A percentile compares a stretch with the other conserved stretches of the same genome.
phyloP scores from a whole-genome alignment of 441 rosid species.

The Gossypium trilobum region DNA sequence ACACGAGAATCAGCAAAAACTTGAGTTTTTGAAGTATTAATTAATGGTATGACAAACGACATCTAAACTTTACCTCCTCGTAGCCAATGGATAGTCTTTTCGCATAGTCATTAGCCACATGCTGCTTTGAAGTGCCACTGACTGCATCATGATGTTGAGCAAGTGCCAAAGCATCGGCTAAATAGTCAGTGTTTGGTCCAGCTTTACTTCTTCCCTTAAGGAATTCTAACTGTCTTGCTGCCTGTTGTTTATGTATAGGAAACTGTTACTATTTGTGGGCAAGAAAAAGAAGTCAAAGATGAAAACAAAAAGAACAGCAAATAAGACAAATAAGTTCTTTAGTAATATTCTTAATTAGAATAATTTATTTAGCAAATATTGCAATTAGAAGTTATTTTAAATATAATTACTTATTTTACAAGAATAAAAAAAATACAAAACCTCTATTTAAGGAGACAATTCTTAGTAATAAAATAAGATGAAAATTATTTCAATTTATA shows the following conservation, averaged over 20 bases:
- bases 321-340: too few relatives aligned
- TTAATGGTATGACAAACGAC: background rate
- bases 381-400: too few relatives aligned
- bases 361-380: too few relatives aligned
- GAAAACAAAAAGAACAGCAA: too few relatives aligned
- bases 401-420: too few relatives aligned
- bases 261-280: background rate
- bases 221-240: constrained; percentile 44
- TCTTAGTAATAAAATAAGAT: too few relatives aligned
- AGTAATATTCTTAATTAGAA: too few relatives aligned
- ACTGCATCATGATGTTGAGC: constrained; percentile 49
- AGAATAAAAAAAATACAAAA: too few relatives aligned
- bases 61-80: constrained; percentile 23
- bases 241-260: constrained; percentile 24
- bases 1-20: background rate
- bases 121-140: constrained; percentile 41
- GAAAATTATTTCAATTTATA: too few relatives aligned
- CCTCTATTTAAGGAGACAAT: too few relatives aligned
- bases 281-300: too few relatives aligned
- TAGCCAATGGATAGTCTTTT: constrained; percentile 46
- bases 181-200: constrained; percentile 30
- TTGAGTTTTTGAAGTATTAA: constrained; percentile 3
- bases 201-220: constrained; percentile 30
- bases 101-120: constrained; percentile 44
- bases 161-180: constrained; percentile 46